phyloP scores from a whole-genome alignment of 2,329 filamentous ascomycete genomes.

The Monilinia polystroma region DNA sequence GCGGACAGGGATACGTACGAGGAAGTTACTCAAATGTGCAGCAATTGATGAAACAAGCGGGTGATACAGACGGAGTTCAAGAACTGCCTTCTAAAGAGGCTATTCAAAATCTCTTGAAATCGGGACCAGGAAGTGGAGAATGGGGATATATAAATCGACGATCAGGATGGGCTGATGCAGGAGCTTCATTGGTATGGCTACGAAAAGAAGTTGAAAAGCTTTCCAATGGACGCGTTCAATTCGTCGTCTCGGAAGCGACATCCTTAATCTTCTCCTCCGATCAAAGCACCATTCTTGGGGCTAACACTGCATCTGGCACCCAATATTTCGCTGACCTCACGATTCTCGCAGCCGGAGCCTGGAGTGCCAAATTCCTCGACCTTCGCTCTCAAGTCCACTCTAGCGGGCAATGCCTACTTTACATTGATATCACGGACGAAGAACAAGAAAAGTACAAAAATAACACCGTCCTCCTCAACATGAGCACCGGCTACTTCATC shows the following conservation, averaged over 20 bases:
- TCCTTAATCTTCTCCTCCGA: slow-evolving; percentile 30
- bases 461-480: slow-evolving; percentile 72
- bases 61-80: slow-evolving; percentile 33
- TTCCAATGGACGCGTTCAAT: slow-evolving; percentile 46
- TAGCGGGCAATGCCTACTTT: slow-evolving; percentile 79
- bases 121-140: slow-evolving; percentile 54
- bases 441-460: slow-evolving; percentile 65
- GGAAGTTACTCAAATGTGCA: slow-evolving; percentile 61
- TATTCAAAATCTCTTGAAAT: slow-evolving; percentile 49
- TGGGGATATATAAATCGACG: slow-evolving; percentile 72
- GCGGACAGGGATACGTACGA: slow-evolving; percentile 52
- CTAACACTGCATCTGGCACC: slow-evolving; percentile 50
- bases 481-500: slow-evolving; percentile 70
- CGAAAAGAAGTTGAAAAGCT: slow-evolving; percentile 35
- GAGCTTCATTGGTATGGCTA: slow-evolving; percentile 65
- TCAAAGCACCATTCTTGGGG: slow-evolving; percentile 52
- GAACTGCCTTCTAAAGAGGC: slow-evolving; percentile 48
- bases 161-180: slow-evolving; percentile 80
- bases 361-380: slow-evolving; percentile 77
- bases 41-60: slow-evolving; percentile 39
- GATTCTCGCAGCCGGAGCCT: slow-evolving; percentile 82
- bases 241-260: slow-evolving; percentile 48
- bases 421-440: slow-evolving; percentile 68
- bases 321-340: slow-evolving; percentile 66
- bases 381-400: slow-evolving; percentile 73